Evolutionary conservation across 768 basidiomycete genomes (phyloP).

Genomic region (Hysterangium stoloniferum): DNA sequence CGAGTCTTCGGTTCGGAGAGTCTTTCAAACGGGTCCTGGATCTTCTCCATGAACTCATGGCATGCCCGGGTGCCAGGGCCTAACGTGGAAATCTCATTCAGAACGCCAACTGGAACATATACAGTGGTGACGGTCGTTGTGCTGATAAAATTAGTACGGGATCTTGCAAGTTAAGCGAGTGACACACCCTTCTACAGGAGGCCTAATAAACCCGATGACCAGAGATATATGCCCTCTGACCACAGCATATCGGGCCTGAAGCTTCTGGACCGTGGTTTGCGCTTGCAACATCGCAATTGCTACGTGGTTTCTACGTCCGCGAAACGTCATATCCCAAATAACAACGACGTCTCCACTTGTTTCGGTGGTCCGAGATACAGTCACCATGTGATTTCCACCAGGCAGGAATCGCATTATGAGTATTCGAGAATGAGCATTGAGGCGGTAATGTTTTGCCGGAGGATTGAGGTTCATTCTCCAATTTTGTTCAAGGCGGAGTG

Average conservation of each 20-base stretch:
- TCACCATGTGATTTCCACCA: conserved; percentile 10
- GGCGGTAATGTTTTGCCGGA: neutral
- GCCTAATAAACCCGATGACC: conserved; percentile 1
- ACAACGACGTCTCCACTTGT: neutral
- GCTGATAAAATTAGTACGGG: no score
- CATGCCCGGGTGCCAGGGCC: neutral
- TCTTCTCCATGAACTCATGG: neutral
- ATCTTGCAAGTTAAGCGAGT: no score
- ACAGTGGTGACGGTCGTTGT: conserved; percentile 1
- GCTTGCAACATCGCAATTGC: conserved; percentile 4
- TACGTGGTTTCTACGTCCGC: conserved; percentile 4
- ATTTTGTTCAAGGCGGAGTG: conserved; percentile 6
- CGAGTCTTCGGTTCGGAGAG: conserved; percentile 2
- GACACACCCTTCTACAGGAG: conserved; percentile 6
- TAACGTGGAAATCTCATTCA: conserved; percentile 1
- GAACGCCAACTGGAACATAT: neutral
- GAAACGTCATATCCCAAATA: conserved; percentile 10
- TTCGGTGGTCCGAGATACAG: neutral
- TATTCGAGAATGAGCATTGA: neutral
- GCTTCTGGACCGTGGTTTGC: neutral
- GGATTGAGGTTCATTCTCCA: conserved; percentile 9
- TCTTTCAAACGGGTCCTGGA: conserved; percentile 3
- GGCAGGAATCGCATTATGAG: conserved; percentile 3
- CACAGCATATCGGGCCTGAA: conserved; percentile 10
- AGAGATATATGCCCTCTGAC: conserved; percentile 1